Percentiles rank a stretch among this genome's conserved stretches.
phyloP scores from a whole-genome alignment of 495 filamentous ascomycete species.

The Trichoderma asperelloides region DNA sequence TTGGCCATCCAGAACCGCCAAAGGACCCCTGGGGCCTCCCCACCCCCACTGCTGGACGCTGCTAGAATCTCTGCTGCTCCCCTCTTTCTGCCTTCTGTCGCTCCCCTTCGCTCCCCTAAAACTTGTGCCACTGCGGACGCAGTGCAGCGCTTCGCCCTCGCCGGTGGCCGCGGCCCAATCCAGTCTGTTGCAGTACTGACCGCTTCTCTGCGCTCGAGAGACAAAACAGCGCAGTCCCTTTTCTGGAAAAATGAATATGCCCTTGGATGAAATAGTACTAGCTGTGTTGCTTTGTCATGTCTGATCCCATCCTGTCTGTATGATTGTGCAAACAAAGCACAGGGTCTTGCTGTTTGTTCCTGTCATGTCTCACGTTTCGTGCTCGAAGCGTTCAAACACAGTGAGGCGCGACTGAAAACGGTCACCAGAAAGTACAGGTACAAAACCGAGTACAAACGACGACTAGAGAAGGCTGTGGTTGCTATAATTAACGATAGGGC shows the following conservation, averaged over 20 bases:
- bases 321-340: not conserved
- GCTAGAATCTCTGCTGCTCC: not conserved
- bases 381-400: not conserved
- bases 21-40: not conserved
- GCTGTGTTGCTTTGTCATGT: not conserved
- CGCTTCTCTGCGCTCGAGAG: not conserved
- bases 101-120: not conserved
- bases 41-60: conserved; percentile 2
- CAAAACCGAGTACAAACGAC: not conserved
- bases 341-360: not conserved
- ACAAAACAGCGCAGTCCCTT: not conserved
- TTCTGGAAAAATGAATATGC: not conserved
- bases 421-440: not conserved
- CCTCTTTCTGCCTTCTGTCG: not conserved
- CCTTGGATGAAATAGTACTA: not conserved
- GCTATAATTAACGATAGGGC: conserved; percentile 1
- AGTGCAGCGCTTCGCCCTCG: not conserved
- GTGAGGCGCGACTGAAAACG: not conserved
- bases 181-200: not conserved
- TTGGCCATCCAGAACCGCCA: not conserved
- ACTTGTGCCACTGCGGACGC: not conserved
- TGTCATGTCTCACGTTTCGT: not conserved
- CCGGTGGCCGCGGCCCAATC: not conserved
- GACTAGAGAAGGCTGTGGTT: not conserved
- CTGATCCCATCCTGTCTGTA: not conserved